Evolutionary conservation across 805 yeast genomes (phyloP), one percentile per base, ranked within the genome.

Genomic region (Candida krabiensis): DNA sequence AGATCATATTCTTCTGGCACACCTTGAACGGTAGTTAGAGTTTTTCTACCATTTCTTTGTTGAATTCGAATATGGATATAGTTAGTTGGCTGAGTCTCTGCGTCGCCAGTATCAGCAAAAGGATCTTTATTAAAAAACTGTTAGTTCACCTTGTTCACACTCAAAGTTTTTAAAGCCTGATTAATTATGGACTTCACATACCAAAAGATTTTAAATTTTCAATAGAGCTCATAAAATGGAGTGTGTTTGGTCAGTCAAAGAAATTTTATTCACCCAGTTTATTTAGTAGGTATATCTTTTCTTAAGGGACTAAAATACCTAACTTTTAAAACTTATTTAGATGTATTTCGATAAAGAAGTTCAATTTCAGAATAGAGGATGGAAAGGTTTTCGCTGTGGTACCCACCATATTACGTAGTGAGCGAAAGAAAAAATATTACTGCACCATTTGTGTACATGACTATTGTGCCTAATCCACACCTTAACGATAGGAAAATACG

Each of bases 51-150:
- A 75, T 93, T 91, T 77, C 99, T 91, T 75, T 91, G 99, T 73
- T 91, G 99, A 66, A 95, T 91, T 78, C 99, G 95, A 67, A 91
- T 85, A 71, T 90, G 99, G 69, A 91, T 87, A 73, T 90, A 88
- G 75, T 87, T 89, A 44, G 95, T 81, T 62, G 95, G 86, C 72
- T 91, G 91, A 56, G 96, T 85, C 69, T 91, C 96, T 73, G 93
- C 95, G 80, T 91, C 98, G 77, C 97, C 98, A 72, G 97, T 90
- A 71, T 91, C 99, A 83, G 98, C 97, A 83, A 91, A 91, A 49
- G 99, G 99, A 73, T 91, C 96, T 75, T 34, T 24, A 14, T 21
- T 21, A 13, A 4, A 38, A 30, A 9, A 23, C 30, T 27, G 30
- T 27, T 27, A 27, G 30, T 27, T n/a, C n/a, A n/a, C n/a, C n/a